Evolutionary conservation across 108 stramenopile genomes (phyloP), one percentile per base, ranked within the genome.

Genomic region (Asterionellopsis glacialis): DNA sequence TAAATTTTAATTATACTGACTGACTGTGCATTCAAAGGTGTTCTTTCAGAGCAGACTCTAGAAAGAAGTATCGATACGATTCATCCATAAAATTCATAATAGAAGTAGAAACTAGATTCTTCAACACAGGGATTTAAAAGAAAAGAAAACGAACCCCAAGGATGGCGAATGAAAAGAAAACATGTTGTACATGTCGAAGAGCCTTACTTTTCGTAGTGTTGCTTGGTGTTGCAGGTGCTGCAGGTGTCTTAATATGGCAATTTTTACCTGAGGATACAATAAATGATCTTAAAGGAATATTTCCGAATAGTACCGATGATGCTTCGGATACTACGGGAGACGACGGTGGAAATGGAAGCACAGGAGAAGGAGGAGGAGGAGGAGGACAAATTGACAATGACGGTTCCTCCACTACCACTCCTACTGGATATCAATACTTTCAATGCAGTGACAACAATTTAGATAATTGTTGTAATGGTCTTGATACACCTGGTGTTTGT

Each of bases 391-490:
- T 52, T n/a, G 18, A 55, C 26, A 16, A 55, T 28, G 53, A 7
- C 23, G 24, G 22, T 21, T 19, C 43, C 67, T 61, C 26, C 66
- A 59, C 47, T 43, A 43, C 41, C 40, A 65, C 16, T 39, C 27
- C 33, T 16, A 15, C 1, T 44, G 63, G 12, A 47, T 41, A 19
- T 22, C 18, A 51, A 25, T 44, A 13, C 43, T 44, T 44, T 44
- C 43, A 44, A 14, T 44, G 43, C 43, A 14, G 14, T 44, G 43
- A 44, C 11, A 14, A 13, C 12, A 44, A 44, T 26, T 9, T 11
- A 24, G 44, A 21, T 10, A 43, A 61, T 25, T 84, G 87, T 65
- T 84, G 83, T 65, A 88, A 88, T 52, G 85, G 85, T 7, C 76
- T 87, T 1, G 58, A 70, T 12, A 69, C 70, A 24, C n/a, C n/a